phyloP scores from a whole-genome alignment of 495 filamentous ascomycete genomes.

The Stereocaulon alpinum region DNA sequence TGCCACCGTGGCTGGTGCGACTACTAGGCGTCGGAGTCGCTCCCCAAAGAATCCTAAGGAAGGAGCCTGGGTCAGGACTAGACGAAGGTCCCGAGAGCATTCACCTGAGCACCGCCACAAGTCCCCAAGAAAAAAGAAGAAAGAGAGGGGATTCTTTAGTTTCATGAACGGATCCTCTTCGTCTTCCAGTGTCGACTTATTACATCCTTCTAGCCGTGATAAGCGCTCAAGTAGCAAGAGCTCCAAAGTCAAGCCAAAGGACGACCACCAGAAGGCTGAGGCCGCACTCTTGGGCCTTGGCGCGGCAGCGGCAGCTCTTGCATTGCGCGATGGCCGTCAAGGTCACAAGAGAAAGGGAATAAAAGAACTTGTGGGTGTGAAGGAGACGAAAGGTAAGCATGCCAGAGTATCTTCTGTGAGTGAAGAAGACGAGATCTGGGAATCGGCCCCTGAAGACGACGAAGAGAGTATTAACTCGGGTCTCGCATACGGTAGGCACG shows the following conservation, averaged over 20 bases:
- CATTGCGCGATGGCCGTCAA: conserved; percentile 35
- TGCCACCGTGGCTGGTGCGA: conserved; percentile 31
- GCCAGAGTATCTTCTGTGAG: conserved; percentile 27
- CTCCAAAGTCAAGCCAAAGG: conserved; percentile 27
- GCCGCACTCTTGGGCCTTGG: conserved; percentile 46
- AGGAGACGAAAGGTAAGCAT: conserved; percentile 25
- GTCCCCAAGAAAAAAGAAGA: conserved; percentile 33
- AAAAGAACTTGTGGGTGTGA: conserved; percentile 30
- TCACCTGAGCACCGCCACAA: conserved; percentile 21
- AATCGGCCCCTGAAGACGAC: conserved; percentile 47
- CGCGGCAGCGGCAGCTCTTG: conserved; percentile 46
- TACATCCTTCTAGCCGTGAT: conserved; percentile 34
- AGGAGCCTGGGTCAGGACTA: conserved; percentile 8
- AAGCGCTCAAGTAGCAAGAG: conserved; percentile 28
- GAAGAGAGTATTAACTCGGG: conserved; percentile 39
- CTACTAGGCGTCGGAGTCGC: conserved; percentile 26
- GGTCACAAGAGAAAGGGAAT: conserved; percentile 25
- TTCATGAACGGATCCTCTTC: conserved; percentile 52
- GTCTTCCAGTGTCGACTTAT: conserved; percentile 46
- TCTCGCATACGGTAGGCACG: conserved; percentile 45
- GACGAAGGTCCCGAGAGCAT: conserved; percentile 17
- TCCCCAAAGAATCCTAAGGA: conserved; percentile 26
- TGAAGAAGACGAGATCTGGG: conserved; percentile 48
- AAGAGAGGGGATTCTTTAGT: conserved; percentile 44
- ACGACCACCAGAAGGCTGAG: conserved; percentile 40